phyloP scores from a whole-genome alignment of 345 rosid genomes.

The Passiflora organensis region DNA sequence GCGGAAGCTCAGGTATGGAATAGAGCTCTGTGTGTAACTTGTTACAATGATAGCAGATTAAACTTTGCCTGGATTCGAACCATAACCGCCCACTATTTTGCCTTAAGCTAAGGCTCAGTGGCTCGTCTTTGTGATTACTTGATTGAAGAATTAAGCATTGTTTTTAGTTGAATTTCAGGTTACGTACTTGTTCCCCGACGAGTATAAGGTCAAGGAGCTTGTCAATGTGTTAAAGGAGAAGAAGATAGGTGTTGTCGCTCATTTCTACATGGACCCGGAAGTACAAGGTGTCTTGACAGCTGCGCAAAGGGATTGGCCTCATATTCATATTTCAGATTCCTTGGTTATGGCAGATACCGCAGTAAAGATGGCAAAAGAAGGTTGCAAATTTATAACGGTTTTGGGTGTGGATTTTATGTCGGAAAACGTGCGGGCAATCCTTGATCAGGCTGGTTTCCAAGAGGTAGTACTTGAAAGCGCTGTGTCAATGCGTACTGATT shows the following conservation, averaged over 20 bases:
- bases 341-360: slow-evolving; percentile 97
- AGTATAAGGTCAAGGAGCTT: slow-evolving; percentile 60
- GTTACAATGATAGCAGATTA: too few relatives aligned
- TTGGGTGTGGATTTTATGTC: slow-evolving; percentile 99
- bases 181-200: slow-evolving; percentile 67
- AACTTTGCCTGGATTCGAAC: too few relatives aligned
- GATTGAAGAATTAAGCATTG: neutral
- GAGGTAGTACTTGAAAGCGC: slow-evolving; percentile 36
- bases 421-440: slow-evolving; percentile 88
- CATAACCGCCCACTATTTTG: too few relatives aligned
- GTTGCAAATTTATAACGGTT: slow-evolving; percentile 80
- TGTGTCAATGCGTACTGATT: neutral
- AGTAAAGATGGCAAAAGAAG: slow-evolving; percentile 87
- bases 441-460: slow-evolving; percentile 87
- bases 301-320: slow-evolving; percentile 91
- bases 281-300: slow-evolving; percentile 96
- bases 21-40: too few relatives aligned
- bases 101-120: too few relatives aligned
- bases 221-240: slow-evolving; percentile 68
- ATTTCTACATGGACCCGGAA: slow-evolving; percentile 98
- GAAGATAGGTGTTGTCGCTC: slow-evolving; percentile 89
- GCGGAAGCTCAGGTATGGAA: slow-evolving; percentile 79
- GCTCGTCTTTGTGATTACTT: neutral
- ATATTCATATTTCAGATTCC: slow-evolving; percentile 86
- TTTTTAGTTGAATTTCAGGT: slow-evolving; percentile 37